phyloP scores from a whole-genome alignment of 1,284 basidiomycete species.

The Cryptococcus jaspeensis region DNA sequence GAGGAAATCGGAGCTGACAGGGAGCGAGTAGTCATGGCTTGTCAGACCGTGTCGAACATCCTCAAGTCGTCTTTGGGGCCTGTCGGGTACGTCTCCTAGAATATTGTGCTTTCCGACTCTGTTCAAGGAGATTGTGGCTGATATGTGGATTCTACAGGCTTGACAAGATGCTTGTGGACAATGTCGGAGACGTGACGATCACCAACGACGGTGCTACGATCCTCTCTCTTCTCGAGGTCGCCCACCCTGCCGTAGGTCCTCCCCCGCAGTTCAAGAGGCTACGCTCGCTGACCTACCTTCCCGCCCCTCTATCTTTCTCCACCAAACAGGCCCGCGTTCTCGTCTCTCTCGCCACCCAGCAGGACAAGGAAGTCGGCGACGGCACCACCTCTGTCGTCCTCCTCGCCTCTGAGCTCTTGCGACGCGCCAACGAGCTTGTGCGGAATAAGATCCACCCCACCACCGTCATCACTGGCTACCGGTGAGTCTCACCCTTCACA shows the following conservation, averaged over 20 bases:
- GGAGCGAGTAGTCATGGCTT: conserved; percentile 74
- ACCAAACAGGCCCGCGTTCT: conserved; percentile 69
- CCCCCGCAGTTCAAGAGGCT: not conserved
- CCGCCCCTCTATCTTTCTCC: not conserved
- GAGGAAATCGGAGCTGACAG: conserved; percentile 7
- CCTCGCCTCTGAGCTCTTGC: conserved; percentile 90
- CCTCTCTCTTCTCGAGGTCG: conserved; percentile 83
- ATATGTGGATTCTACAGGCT: conserved; percentile 54
- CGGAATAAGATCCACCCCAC: conserved; percentile 99
- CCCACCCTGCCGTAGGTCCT: conserved; percentile 75
- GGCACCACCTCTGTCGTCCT: conserved; percentile 99
- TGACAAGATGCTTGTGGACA: conserved; percentile 98
- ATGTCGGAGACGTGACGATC: conserved; percentile 99
- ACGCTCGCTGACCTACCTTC: conserved; percentile 6
- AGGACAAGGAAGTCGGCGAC: conserved; percentile 99
- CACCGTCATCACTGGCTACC: conserved; percentile 98
- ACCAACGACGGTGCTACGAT: conserved; percentile 99
- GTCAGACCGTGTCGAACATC: conserved; percentile 94
- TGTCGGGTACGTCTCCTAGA: conserved; percentile 57
- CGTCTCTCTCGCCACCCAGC: conserved; percentile 97
- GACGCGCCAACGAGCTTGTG: conserved; percentile 95
- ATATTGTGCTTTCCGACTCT: too few species aligned
- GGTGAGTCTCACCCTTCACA: conserved; percentile 50
- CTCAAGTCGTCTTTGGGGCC: conserved; percentile 96
- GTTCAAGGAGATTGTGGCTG: conserved; percentile 8